phyloP scores from a whole-genome alignment of 1,284 basidiomycete genomes.

The Cronartium ribicola region DNA sequence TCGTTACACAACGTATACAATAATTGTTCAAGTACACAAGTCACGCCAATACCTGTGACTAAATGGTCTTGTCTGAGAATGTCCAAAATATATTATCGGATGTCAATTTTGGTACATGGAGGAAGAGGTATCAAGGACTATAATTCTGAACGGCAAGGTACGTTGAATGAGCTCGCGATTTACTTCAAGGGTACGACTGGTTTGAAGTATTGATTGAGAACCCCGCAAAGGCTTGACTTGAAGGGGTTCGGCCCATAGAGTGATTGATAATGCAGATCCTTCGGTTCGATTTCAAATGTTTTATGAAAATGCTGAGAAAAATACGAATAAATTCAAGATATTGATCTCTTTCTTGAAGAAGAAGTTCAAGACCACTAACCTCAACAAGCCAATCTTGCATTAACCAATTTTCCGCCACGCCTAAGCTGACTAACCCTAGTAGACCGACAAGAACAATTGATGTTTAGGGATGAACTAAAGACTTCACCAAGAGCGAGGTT shows the following conservation, averaged over 20 bases:
- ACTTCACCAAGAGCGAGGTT: not conserved
- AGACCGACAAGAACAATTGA: not conserved
- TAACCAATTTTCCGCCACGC: conserved; percentile 30
- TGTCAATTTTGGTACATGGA: no score
- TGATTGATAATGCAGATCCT: conserved; percentile 25
- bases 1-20: conserved; percentile 22
- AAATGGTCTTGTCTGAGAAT: conserved; percentile 16
- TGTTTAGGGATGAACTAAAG: not conserved
- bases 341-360: not conserved
- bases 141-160: not conserved
- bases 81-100: no score
- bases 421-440: conserved; percentile 20
- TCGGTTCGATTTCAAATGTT: conserved; percentile 5
- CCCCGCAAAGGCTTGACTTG: conserved; percentile 9
- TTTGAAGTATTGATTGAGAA: conserved; percentile 30
- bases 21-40: conserved; percentile 18
- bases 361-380: conserved; percentile 6
- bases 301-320: not conserved
- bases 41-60: conserved; percentile 12
- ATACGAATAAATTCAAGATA: not conserved
- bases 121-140: no score
- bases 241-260: conserved; percentile 21
- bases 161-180: not conserved
- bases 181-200: conserved; percentile 10
- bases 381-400: conserved; percentile 18